Conservation (phyloP, 78 protist species). For the Acrasis kona region DNA sequence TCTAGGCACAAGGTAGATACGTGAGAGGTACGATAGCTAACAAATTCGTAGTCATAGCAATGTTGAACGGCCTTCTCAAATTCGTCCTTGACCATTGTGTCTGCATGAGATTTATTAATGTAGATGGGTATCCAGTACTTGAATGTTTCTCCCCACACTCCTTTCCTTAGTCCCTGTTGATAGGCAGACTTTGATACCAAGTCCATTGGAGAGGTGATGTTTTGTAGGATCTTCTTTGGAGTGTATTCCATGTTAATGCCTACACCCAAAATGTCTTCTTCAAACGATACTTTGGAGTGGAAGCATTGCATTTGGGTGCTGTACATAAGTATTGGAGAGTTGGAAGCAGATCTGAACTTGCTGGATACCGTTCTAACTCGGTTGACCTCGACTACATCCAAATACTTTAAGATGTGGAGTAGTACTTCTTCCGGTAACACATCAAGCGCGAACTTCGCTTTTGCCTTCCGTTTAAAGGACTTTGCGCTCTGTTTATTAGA, state of each 20-base stretch:
- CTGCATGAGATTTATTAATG: slow-evolving; percentile 1
- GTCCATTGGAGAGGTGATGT: background rate
- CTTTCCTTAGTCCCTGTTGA: background rate
- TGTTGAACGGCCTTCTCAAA: too few species aligned
- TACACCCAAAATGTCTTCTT: slow-evolving; percentile 15
- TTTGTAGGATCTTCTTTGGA: background rate
- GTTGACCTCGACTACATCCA: too few species aligned
- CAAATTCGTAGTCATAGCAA: too few species aligned
- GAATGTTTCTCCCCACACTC: slow-evolving; percentile 3
- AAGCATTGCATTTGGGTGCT: background rate
- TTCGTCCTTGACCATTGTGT: background rate
- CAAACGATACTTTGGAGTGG: slow-evolving; percentile 17
- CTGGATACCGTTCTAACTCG: too few species aligned
- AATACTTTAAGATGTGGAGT: too few species aligned
- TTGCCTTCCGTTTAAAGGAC: too few species aligned
- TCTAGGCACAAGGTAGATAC: background rate
- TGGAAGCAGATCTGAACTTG: background rate
- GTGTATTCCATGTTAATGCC: background rate
- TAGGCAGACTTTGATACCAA: background rate
- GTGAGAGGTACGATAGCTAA: too few species aligned
- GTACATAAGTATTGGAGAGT: background rate
- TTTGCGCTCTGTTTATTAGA: too few species aligned
- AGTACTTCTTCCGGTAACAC: too few species aligned
- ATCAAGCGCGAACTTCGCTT: too few species aligned
- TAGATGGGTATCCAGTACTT: slow-evolving; percentile 22